Base-by-base conservation (phyloP, 2,329 filamentous ascomycete species). In the Sporothrix brasiliensis region DNA sequence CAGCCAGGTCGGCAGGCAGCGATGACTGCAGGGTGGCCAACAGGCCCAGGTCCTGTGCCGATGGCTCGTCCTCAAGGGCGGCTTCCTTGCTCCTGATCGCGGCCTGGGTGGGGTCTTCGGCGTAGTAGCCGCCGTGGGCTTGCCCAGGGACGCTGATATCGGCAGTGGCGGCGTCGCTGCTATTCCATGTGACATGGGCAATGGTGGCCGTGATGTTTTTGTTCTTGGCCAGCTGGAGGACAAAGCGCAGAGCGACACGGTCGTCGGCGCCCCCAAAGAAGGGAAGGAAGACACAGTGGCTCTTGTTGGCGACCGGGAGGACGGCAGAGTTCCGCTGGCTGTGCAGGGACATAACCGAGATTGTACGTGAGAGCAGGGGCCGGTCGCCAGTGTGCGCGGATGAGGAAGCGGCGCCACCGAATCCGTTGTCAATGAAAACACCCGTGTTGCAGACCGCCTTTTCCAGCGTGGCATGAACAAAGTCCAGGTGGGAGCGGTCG, bases 221-320 rank as follows among this genome's bases (percentile, higher is more conserved):
- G 76, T 93, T 95, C 77, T 90, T 89, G 0, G 90, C 92, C 0
- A 99, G 85, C 76, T 97, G 94, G 3, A 98, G 84, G 3, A 94
- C 91, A 30, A 98, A 87, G 1, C 89, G 85, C 0, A 98, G 84
- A 0, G 93, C 94, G 4, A 90, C 87, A 9, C 88, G 87, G 76
- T 97, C 94, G 76, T 99, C 95, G 1, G 84, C 81, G 10, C 92
- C 92, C 21, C 94, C 94, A 71, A 97, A 89, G 80, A 93, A 98
- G 0, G 94, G 91, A 69, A 97, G 84, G 78, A 97, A 94, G 74
- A 98, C 86, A 77, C 94, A 93, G 77, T 97, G 93, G 49, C 88
- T 89, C 72, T 89, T 89, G 75, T 92, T 87, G 6, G 84, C 82
- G 5, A 89, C 84, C 0, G 90, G 88, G 0, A 85, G 81, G 24